Evolutionary conservation across 2,329 filamentous ascomycete species (phyloP), one percentile per base, ranked within the genome.

Genomic region (Diaporthe humulicola): DNA sequence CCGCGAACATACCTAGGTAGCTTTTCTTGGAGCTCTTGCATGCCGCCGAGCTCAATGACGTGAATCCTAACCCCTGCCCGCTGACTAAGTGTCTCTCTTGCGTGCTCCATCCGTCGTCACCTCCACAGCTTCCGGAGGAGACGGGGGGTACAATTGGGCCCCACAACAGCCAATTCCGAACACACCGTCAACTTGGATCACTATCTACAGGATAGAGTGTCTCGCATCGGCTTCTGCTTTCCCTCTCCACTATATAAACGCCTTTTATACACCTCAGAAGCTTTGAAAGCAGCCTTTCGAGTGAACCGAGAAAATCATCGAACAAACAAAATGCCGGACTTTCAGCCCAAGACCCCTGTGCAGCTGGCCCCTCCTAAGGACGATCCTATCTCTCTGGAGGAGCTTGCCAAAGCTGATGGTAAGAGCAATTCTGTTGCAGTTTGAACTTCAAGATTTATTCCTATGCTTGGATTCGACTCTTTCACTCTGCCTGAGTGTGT

Each of bases 371-470:
- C 95, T 50, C 97, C 97, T 19, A 98, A 97, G 86, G 90, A 95
- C 81, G 96, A 98, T 80, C 90, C 90, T 50, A 98, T 99, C 80
- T 92, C 92, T n/a, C 81, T 89, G 2, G 94, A 97, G 74, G 92
- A 96, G 79, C 89, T 99, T 76, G 88, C 93, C 52, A 93, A 93
- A 83, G 95, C 95, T 79, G 91, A 97, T 82, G 97, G 97, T 98
- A 88, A 80, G 91, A 40, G n/a, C 4, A 30, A 5, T 84, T 38
- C 4, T 38, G 9, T 22, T 69, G 30, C 48, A 28, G 12, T 8
- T 69, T 52, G n/a, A 28, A 14, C 38, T 74, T 66, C 17, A 33
- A 5, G 48, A 8, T 19, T 69, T 60, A 48, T 19, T 58, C 40
- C 19, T 14, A 17, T 28, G 7, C 30, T 45, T 71, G 17, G 52